These are phyloP conservation scores for Pulveroboletus sp. DNA, from an alignment of 768 basidiomycete genomes.

Conservation along the genomic window DNA sequence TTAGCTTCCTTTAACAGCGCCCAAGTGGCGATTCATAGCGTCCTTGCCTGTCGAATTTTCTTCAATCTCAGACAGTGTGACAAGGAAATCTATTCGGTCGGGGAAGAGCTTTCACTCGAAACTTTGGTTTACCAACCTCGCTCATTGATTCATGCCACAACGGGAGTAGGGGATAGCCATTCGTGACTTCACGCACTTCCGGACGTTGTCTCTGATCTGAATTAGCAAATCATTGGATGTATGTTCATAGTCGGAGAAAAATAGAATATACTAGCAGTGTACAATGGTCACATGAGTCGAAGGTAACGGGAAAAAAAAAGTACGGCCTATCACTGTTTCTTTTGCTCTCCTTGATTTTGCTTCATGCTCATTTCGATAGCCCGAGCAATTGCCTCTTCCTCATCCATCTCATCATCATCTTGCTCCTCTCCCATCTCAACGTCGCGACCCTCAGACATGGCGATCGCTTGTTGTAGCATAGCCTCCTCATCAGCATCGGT, in stretches of 20 bases:
- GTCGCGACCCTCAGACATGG: constrained; percentile 62
- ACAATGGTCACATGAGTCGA: constrained; percentile 1
- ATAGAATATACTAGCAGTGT: constrained; percentile 3
- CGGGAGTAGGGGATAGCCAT: neutral
- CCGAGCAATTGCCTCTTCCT: constrained; percentile 86
- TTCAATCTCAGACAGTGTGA: constrained; percentile 26
- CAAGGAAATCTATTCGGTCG: neutral
- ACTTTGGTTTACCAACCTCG: constrained; percentile 2
- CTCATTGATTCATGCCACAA: neutral
- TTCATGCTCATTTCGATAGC: constrained; percentile 96
- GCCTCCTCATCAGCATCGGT: constrained; percentile 77
- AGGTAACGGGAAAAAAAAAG: neutral
- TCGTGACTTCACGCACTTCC: neutral
- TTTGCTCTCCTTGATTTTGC: constrained; percentile 47
- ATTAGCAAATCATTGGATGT: too few relatives aligned
- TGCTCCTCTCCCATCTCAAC: constrained; percentile 47
- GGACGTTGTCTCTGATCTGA: too few relatives aligned
- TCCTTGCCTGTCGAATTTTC: constrained; percentile 27
- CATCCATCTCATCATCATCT: constrained; percentile 66
- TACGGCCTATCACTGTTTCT: constrained; percentile 24
- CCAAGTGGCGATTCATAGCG: constrained; percentile 26
- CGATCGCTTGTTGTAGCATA: constrained; percentile 72
- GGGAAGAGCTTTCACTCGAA: neutral
- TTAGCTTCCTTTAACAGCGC: constrained; percentile 19
- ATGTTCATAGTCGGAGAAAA: neutral